Evolutionary conservation across 83 land plant species (phyloP).

Genomic region (Larix sibirica): DNA sequence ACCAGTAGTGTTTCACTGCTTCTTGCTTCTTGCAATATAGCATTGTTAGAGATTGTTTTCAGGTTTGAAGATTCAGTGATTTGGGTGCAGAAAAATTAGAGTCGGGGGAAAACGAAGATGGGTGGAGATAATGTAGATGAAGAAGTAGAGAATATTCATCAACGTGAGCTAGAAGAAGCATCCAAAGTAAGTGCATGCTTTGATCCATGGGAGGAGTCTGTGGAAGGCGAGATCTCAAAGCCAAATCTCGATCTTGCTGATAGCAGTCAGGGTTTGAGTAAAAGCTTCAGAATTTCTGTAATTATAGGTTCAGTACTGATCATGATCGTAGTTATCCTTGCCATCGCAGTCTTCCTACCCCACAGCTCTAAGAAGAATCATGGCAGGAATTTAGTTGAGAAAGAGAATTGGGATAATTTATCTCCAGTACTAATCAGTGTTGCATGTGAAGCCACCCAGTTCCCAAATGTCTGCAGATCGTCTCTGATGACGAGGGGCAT

Average conservation of each 20-base stretch:
- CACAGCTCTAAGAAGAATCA: background rate
- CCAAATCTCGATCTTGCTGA: background rate
- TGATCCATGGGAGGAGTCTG: conserved; percentile 2
- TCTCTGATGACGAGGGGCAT: background rate
- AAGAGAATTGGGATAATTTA: no score
- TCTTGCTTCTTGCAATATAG: no score
- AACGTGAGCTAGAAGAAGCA: background rate
- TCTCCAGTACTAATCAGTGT: no score
- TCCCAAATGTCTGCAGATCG: background rate
- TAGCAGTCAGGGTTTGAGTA: background rate
- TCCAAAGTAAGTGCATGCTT: background rate
- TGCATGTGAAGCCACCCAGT: conserved; percentile 10
- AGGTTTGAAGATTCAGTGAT: no score
- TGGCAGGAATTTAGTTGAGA: background rate
- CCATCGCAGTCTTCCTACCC: background rate
- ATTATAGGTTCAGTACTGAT: background rate
- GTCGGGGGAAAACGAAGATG: no score
- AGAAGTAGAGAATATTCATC: no score
- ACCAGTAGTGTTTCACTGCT: no score
- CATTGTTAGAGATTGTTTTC: no score
- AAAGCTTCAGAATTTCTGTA: background rate
- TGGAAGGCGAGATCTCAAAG: background rate
- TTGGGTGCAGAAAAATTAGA: no score
- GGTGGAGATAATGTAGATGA: no score
- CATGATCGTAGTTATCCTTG: background rate